Evolutionary conservation across 2,329 filamentous ascomycete genomes (phyloP).

Genomic region (Beauveria medogensis): DNA sequence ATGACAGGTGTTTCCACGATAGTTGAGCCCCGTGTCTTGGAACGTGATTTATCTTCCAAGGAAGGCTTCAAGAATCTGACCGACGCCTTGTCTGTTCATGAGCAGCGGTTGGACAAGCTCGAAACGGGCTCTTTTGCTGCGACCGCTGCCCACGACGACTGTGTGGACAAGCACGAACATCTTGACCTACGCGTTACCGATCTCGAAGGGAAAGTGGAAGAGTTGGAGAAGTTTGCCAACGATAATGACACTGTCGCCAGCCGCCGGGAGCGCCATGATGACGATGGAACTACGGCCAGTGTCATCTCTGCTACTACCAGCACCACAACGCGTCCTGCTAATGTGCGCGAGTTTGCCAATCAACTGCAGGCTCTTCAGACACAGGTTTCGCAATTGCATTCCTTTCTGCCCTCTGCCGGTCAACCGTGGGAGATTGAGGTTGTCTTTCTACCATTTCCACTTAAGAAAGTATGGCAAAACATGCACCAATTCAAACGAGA

Average conservation of each 20-base stretch:
- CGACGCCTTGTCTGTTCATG: constrained; percentile 51
- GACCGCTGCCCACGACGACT: constrained; percentile 54
- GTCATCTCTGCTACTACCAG: constrained; percentile 39
- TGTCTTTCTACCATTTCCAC: constrained; percentile 63
- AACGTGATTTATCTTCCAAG: constrained; percentile 19
- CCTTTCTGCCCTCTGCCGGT: constrained; percentile 49
- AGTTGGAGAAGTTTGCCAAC: constrained; percentile 47
- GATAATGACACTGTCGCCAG: constrained; percentile 36
- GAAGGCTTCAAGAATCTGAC: constrained; percentile 38
- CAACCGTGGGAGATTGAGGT: constrained; percentile 70
- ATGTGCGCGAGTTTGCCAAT: constrained; percentile 39
- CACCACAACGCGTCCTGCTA: constrained; percentile 30
- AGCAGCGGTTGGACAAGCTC: constrained; percentile 57
- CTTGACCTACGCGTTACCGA: constrained; percentile 61
- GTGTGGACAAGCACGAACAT: constrained; percentile 59
- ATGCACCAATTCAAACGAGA: constrained; percentile 38
- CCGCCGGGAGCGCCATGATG: constrained; percentile 29
- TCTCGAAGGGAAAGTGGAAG: constrained; percentile 55
- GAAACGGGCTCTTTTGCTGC: constrained; percentile 64
- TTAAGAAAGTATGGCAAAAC: constrained; percentile 48
- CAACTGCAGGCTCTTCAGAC: constrained; percentile 43
- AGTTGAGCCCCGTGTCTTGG: constrained; percentile 19
- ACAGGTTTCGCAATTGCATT: constrained; percentile 49
- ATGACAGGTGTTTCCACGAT: constrained; percentile 19
- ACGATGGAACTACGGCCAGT: constrained; percentile 38